A percentile compares a stretch with the other conserved stretches of the same genome.
Evolutionary conservation across 192 early-diverging fungal genomes (phyloP).

Genomic region (Gonapodya prolifera): DNA sequence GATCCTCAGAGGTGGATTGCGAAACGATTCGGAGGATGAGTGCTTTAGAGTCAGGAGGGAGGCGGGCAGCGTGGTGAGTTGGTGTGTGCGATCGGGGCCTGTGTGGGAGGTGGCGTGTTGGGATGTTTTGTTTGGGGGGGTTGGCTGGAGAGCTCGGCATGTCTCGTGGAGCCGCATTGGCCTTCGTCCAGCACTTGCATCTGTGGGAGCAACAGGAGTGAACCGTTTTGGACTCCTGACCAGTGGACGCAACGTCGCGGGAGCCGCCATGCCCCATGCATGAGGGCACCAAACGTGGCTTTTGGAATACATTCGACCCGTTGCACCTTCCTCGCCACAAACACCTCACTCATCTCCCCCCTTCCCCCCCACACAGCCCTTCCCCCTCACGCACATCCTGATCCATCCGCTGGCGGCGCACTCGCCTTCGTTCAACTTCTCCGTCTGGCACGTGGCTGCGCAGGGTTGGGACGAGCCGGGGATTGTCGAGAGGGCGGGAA

Average conservation of each 20-base stretch:
- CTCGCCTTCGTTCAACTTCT: slow-evolving; percentile 90
- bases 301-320: no score
- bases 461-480: slow-evolving; percentile 57
- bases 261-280: no score
- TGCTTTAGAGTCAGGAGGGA: slow-evolving; percentile 72
- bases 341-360: not conserved
- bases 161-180: no score
- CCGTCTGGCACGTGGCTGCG: slow-evolving; percentile 88
- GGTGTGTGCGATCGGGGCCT: not conserved
- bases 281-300: no score
- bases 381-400: slow-evolving; percentile 88
- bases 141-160: no score
- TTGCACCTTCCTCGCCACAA: not conserved
- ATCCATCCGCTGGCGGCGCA: slow-evolving; percentile 82
- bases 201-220: no score
- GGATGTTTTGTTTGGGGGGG: no score
- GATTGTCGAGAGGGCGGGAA: slow-evolving; percentile 49
- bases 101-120: no score
- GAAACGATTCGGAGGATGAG: slow-evolving; percentile 65
- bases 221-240: no score
- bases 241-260: no score
- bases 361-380: slow-evolving; percentile 30
- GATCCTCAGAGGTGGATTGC: slow-evolving; percentile 48
- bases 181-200: no score
- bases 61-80: slow-evolving; percentile 49